Percentiles rank a stretch among this genome's conserved stretches.
Conservation (phyloP, 306 rosid genomes). For the Acacia crassicarpa region DNA sequence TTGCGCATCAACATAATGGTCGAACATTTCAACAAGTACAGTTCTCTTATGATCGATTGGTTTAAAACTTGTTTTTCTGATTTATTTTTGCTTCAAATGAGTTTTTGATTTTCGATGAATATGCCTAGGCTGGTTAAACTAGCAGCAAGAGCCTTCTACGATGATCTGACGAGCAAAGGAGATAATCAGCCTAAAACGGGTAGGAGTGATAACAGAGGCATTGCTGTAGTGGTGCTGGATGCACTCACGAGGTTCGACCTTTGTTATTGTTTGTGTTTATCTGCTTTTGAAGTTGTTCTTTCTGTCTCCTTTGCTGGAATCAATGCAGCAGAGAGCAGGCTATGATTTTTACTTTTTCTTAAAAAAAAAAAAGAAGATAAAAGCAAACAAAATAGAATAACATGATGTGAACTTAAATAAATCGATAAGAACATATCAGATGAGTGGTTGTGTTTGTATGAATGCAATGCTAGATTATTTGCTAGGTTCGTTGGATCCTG, state of each 20-base stretch:
- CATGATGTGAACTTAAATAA: conserved; percentile 15
- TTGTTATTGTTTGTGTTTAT: not conserved
- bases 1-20: conserved; percentile 24
- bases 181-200: conserved; percentile 93
- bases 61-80: not conserved
- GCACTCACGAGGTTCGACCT: conserved; percentile 80
- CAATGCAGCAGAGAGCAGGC: not conserved
- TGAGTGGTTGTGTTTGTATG: not conserved
- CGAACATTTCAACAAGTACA: conserved; percentile 78
- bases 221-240: conserved; percentile 99
- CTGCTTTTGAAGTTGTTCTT: not conserved
- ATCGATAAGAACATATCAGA: not conserved
- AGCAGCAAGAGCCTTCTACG: conserved; percentile 90
- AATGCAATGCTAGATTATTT: not conserved
- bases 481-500: not conserved
- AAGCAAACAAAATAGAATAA: not conserved
- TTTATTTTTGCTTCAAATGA: not conserved
- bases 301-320: conserved; percentile 13
- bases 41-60: not conserved
- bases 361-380: not conserved
- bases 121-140: conserved; percentile 76
- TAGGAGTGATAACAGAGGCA: conserved; percentile 88
- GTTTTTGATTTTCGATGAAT: conserved; percentile 5
- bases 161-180: conserved; percentile 80
- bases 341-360: not conserved